Base-by-base conservation (phyloP, 208 protist species). In the Entamoeba histolytica region DNA sequence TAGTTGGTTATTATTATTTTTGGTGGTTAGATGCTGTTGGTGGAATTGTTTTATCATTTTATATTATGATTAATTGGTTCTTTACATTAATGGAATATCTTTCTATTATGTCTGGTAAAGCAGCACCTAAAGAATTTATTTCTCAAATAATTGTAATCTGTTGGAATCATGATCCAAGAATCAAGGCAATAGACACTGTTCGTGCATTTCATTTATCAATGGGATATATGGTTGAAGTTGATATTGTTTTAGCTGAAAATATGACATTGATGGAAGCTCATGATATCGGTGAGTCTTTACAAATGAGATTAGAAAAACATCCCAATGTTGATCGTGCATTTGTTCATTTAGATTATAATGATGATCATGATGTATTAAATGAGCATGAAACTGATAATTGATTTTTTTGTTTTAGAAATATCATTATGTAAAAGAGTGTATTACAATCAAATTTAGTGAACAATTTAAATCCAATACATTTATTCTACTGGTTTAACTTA, bases 11-110 rank as follows among this genome's bases (percentile, higher is more conserved):
- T 91, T n/a, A 49, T 31, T 51, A 47, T 15, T 49, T 69, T 44
- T 93, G 73, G 31, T 91, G 92, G 92, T 44, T 94, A n/a, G 93
- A 94, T 93, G 69, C 92, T 69, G 73, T 91, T 57, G 93, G 93
- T 49, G 91, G 51, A 49, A 94, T 93, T 92, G 19, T 92, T 17
- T 91, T 94, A 6, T 87, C 93, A 15, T n/a, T 78, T 23, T 91
- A 78, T 31, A 94, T 94, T 47, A 44, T 94, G 19, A 28, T 91
- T 31, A 94, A 52, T 44, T 94, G 93, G 93, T 49, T 92, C 12
- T 35, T 39, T 15, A 93, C 61, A 35, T 28, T 91, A 47, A 49
- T 52, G 14, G 61, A 94, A 92, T 57, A 94, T 35, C 35, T 92
- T 8, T 61, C 57, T 6, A 50, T 49, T 31, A 49, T 94, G 44